phyloP scores from a whole-genome alignment of 139 green algal genomes.

The Haematococcus sp. region DNA sequence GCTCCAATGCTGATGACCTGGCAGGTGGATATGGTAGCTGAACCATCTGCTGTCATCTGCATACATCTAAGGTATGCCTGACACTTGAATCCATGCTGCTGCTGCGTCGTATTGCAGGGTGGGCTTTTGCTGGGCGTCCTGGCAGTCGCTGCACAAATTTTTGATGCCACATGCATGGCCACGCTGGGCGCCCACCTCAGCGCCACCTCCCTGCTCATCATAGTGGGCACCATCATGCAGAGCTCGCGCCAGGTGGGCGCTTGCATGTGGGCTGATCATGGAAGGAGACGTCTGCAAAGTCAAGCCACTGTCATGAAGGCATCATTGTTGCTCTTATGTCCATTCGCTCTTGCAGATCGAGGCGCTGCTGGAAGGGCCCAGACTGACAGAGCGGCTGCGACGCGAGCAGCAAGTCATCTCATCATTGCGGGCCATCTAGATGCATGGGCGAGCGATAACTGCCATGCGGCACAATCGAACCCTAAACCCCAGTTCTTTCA shows the following conservation, averaged over 20 bases:
- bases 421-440: background rate
- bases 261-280: too few species aligned
- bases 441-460: too few species aligned
- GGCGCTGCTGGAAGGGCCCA: conserved; percentile 11
- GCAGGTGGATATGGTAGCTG: too few species aligned
- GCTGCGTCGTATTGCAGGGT: too few species aligned
- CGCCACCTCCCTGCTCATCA: conserved; percentile 59
- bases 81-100: too few species aligned
- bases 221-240: conserved; percentile 58
- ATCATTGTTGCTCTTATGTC: too few species aligned
- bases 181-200: conserved; percentile 42
- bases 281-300: too few species aligned
- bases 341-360: conserved; percentile 5
- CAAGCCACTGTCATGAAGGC: too few species aligned
- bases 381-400: conserved; percentile 13
- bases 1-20: too few species aligned
- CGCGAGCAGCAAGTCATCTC: conserved; percentile 9
- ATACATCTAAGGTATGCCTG: too few species aligned
- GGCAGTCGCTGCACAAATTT: conserved; percentile 45
- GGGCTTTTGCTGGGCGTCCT: conserved; percentile 40
- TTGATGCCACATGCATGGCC: conserved; percentile 29
- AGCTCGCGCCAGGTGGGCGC: conserved; percentile 51
- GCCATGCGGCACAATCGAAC: background rate
- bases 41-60: too few species aligned
- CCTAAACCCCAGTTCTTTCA: too few species aligned